These are phyloP conservation scores for Boechera divaricarpa DNA, from an alignment of 345 rosid genomes.

Conservation along the genomic window DNA sequence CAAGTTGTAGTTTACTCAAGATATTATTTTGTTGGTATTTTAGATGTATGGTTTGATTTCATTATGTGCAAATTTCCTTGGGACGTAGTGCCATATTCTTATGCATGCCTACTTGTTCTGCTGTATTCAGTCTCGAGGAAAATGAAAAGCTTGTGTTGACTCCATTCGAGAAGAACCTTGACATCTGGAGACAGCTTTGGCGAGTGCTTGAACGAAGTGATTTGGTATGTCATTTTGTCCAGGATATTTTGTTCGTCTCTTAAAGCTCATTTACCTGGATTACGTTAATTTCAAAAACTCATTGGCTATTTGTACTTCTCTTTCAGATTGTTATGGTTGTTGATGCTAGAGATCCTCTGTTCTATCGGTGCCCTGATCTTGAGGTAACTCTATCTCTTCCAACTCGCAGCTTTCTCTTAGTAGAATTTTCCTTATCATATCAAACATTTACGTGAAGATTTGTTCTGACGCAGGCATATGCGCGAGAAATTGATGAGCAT, in stretches of 20 bases:
- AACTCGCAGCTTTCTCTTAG: conserved; percentile 22
- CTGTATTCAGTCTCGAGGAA: conserved; percentile 81
- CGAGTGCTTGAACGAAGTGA: conserved; percentile 96
- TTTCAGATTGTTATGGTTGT: conserved; percentile 96
- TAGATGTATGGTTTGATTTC: conserved; percentile 14
- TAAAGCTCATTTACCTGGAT: neutral
- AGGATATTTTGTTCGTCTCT: neutral
- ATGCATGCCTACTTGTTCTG: conserved; percentile 19
- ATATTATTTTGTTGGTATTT: neutral
- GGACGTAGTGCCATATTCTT: conserved; percentile 1
- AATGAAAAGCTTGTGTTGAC: conserved; percentile 92
- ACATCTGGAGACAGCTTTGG: conserved; percentile 99
- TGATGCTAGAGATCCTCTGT: conserved; percentile 92
- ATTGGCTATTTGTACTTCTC: conserved; percentile 3
- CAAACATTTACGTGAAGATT: conserved; percentile 19
- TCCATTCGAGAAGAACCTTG: conserved; percentile 96
- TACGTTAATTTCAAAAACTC: neutral
- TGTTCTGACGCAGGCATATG: conserved; percentile 64
- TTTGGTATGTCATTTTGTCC: conserved; percentile 58
- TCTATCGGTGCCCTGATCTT: conserved; percentile 91
- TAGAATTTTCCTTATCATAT: neutral
- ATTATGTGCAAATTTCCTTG: neutral
- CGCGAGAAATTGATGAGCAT: conserved; percentile 74
- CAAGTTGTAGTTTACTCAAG: neutral
- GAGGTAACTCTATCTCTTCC: conserved; percentile 62